These are phyloP conservation scores for Teunomyces aglyptinius DNA, from an alignment of 805 yeast genomes.

Conservation along the genomic window DNA sequence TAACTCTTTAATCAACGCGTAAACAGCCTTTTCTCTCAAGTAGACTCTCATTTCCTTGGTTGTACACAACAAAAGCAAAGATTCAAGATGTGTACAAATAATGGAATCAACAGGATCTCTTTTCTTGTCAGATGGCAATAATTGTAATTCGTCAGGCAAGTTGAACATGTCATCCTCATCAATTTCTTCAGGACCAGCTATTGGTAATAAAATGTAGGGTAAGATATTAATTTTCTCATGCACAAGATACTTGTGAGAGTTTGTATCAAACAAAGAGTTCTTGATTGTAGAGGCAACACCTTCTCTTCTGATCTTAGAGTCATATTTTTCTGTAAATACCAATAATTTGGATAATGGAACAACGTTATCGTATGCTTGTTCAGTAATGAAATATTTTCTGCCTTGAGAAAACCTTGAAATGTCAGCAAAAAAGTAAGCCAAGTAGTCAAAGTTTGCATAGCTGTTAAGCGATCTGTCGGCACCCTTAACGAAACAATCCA, in stretches of 20 bases:
- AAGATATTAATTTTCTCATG: conserved; percentile 69
- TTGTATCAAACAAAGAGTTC: conserved; percentile 79
- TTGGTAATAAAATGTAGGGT: conserved; percentile 79
- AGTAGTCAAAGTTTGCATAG: conserved; percentile 74
- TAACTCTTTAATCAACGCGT: conserved; percentile 81
- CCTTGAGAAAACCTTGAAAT: conserved; percentile 72
- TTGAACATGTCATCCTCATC: conserved; percentile 82
- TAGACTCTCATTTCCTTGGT: conserved; percentile 70
- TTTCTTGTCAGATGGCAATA: conserved; percentile 68
- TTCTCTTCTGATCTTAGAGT: conserved; percentile 76
- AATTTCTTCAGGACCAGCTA: conserved; percentile 73
- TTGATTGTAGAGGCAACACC: conserved; percentile 93
- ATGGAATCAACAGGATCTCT: conserved; percentile 73
- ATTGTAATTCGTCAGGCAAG: conserved; percentile 85
- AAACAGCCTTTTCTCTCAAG: conserved; percentile 78
- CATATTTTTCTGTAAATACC: conserved; percentile 80
- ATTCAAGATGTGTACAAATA: conserved; percentile 71
- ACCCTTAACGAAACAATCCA: conserved; percentile 90
- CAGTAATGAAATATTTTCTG: conserved; percentile 72
- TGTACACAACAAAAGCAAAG: conserved; percentile 74
- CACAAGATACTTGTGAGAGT: conserved; percentile 59
- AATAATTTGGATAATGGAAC: conserved; percentile 79
- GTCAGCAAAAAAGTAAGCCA: conserved; percentile 88
- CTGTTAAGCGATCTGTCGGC: conserved; percentile 67
- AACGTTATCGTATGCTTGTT: conserved; percentile 70